These are phyloP conservation scores for Solanum hybrid DNA, from an alignment of 305 asterid species.

Conservation along the genomic window DNA sequence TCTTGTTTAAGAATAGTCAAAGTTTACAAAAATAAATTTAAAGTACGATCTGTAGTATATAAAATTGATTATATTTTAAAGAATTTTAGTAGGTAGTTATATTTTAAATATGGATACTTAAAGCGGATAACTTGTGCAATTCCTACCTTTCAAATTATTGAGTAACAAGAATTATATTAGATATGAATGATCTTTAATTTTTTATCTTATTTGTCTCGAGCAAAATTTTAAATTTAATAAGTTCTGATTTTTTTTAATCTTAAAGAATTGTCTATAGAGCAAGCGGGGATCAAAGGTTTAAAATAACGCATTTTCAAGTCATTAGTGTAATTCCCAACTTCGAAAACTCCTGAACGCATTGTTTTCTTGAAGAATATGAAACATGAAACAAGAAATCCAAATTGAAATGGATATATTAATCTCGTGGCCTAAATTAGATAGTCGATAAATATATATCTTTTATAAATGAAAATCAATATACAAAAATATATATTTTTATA, in stretches of 20 bases:
- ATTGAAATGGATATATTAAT: not conserved
- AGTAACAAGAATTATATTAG: no score
- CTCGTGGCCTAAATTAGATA: not conserved
- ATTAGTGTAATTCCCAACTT: not conserved
- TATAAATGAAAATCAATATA: not conserved
- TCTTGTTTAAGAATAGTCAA: no score
- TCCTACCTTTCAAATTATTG: no score
- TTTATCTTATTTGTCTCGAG: not conserved
- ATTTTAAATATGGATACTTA: no score
- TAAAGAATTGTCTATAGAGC: not conserved
- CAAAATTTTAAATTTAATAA: not conserved
- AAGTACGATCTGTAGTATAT: no score
- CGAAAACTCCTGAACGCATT: not conserved
- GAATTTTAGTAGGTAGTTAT: no score
- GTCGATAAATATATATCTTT: not conserved
- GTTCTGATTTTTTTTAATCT: not conserved
- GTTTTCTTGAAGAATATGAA: not conserved
- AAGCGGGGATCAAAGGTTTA: not conserved
- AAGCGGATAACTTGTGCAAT: no score
- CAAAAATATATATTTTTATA: not conserved
- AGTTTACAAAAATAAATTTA: no score
- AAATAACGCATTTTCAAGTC: not conserved
- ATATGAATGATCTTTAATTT: no score
- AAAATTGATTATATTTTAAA: no score
- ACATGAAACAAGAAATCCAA: not conserved